Conservation (phyloP, 768 basidiomycete genomes). For the Xerocomus spinulosus region DNA sequence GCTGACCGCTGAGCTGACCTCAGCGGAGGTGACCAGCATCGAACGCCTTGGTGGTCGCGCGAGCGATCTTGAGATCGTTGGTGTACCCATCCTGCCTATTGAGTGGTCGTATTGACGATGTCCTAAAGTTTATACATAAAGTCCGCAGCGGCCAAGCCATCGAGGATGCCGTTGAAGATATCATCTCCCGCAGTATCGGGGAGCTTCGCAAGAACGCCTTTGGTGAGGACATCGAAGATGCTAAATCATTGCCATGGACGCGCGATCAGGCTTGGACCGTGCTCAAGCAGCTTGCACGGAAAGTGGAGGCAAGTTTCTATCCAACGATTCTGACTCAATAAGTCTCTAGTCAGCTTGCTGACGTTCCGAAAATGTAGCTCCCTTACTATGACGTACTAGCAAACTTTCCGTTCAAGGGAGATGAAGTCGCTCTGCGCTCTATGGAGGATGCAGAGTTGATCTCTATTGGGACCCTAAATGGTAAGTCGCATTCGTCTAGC, state of each 20-base stretch:
- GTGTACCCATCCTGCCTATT: constrained; percentile 21
- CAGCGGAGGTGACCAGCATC: constrained; percentile 54
- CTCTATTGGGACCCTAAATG: constrained; percentile 69
- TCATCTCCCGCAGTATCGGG: constrained; percentile 70
- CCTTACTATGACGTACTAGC: constrained; percentile 78
- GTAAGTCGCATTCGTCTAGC: constrained; percentile 32
- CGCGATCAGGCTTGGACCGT: constrained; percentile 86
- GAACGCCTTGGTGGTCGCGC: constrained; percentile 84
- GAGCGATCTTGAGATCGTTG: constrained; percentile 80
- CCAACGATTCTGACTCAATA: constrained; percentile 6
- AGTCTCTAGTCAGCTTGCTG: constrained; percentile 1
- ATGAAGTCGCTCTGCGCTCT: constrained; percentile 70
- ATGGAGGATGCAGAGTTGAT: constrained; percentile 92
- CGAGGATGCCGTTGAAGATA: constrained; percentile 85
- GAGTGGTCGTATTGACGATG: not conserved
- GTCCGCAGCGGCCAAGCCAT: constrained; percentile 68
- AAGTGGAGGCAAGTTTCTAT: constrained; percentile 47
- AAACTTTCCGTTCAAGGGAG: constrained; percentile 89
- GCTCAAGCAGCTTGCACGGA: constrained; percentile 64
- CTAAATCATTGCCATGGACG: constrained; percentile 77
- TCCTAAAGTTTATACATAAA: constrained; percentile 73
- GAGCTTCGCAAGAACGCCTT: constrained; percentile 90
- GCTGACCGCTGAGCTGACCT: constrained; percentile 48
- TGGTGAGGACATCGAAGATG: constrained; percentile 88
- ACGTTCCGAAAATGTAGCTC: constrained; percentile 39